Conservation (phyloP, 306 rosid species). For the Trifolium pratense region DNA sequence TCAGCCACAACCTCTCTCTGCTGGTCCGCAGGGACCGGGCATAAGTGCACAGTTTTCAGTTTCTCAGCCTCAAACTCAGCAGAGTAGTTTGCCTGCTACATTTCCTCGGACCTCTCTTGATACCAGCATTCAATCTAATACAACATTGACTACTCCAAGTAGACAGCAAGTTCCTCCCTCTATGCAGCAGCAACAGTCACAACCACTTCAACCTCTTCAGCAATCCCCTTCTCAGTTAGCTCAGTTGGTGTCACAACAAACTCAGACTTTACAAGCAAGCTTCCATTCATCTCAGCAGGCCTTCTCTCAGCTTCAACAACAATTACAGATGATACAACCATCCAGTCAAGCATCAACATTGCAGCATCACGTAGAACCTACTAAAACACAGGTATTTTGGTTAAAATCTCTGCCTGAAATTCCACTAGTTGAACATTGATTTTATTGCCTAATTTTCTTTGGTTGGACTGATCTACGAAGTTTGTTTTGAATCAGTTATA, state of each 20-base stretch:
- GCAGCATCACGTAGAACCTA: conserved; percentile 69
- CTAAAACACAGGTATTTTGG: conserved; percentile 69
- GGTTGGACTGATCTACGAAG: conserved; percentile 4
- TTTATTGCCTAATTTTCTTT: conserved; percentile 18
- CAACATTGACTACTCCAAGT: conserved; percentile 48
- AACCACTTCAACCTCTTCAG: conserved; percentile 63
- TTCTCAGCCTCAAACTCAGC: conserved; percentile 72
- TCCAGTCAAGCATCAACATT: conserved; percentile 62
- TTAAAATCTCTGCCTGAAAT: conserved; percentile 23
- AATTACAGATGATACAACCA: conserved; percentile 86
- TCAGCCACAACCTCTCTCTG: conserved; percentile 66
- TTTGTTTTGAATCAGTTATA: conserved; percentile 27
- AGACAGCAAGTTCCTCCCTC: conserved; percentile 60
- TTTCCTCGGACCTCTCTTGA: conserved; percentile 56
- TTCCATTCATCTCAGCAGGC: conserved; percentile 96
- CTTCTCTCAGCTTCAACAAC: conserved; percentile 92
- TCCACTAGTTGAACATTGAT: conserved; percentile 2
- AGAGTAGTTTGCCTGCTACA: conserved; percentile 54
- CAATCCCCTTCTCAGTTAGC: conserved; percentile 88
- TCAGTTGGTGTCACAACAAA: conserved; percentile 92
- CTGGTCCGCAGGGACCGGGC: conserved; percentile 64
- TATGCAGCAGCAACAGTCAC: conserved; percentile 49
- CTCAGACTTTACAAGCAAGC: conserved; percentile 89
- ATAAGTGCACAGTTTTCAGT: conserved; percentile 55
- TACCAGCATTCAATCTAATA: conserved; percentile 53